These are phyloP conservation scores for Cryptosporidium muris DNA, from an alignment of 169 alveolate species.

Conservation along the genomic window DNA sequence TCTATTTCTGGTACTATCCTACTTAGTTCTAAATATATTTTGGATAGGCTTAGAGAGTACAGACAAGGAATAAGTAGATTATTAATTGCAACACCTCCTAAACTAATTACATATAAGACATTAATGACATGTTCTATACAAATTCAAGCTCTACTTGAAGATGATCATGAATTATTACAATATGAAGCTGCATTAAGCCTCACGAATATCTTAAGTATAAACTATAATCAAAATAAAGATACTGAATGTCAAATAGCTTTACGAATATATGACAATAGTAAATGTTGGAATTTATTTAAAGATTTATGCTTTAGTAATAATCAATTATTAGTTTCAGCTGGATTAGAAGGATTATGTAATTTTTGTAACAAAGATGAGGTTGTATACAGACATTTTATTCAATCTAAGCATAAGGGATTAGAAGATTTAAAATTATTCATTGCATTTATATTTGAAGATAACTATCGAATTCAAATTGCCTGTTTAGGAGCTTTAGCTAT, in stretches of 20 bases:
- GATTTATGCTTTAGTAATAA: conserved; percentile 42
- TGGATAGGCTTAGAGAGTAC: conserved; percentile 51
- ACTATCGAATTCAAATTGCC: conserved; percentile 36
- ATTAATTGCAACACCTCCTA: conserved; percentile 26
- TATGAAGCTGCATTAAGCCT: conserved; percentile 54
- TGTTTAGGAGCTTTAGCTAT: conserved; percentile 58
- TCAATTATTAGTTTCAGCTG: conserved; percentile 31
- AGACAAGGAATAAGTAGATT: conserved; percentile 45
- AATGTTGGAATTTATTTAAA: conserved; percentile 48
- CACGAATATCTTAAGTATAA: conserved; percentile 53
- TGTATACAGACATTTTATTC: conserved; percentile 43
- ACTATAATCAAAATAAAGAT: conserved; percentile 23
- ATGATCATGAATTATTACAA: conserved; percentile 60
- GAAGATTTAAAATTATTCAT: conserved; percentile 51
- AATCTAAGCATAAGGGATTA: conserved; percentile 28
- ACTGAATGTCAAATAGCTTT: conserved; percentile 11
- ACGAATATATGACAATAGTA: conserved; percentile 35
- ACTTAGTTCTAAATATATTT: conserved; percentile 38
- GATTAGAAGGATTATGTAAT: conserved; percentile 60
- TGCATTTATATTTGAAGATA: conserved; percentile 37
- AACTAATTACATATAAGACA: conserved; percentile 42
- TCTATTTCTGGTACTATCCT: background rate
- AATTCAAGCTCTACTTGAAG: conserved; percentile 48
- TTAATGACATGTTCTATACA: conserved; percentile 21
- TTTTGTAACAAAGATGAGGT: conserved; percentile 53